These are phyloP conservation scores for Colletotrichum spinosum DNA, from an alignment of 2,329 filamentous ascomycete species.

Conservation along the genomic window DNA sequence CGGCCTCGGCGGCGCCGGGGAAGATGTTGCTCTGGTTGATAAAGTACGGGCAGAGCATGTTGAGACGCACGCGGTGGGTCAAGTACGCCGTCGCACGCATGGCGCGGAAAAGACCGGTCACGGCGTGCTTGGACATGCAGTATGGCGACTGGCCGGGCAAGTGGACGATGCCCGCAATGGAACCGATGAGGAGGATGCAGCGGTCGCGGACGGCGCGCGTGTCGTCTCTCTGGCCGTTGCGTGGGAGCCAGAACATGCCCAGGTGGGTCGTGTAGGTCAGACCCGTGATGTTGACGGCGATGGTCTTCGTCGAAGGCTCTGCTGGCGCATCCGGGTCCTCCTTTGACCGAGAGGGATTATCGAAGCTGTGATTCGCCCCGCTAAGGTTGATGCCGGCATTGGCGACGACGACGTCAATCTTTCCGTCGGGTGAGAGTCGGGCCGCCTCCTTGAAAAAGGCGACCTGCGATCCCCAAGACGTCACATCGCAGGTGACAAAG, in stretches of 20 bases:
- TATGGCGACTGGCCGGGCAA: conserved; percentile 64
- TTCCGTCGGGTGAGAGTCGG: conserved; percentile 63
- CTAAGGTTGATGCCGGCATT: conserved; percentile 70
- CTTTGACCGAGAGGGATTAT: conserved; percentile 57
- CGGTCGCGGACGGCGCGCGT: conserved; percentile 54
- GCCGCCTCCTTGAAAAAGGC: conserved; percentile 70
- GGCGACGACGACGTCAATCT: conserved; percentile 73
- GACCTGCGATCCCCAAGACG: conserved; percentile 72
- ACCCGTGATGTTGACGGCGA: conserved; percentile 73
- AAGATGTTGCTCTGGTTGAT: conserved; percentile 69
- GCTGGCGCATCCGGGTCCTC: conserved; percentile 53
- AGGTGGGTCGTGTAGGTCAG: conserved; percentile 75
- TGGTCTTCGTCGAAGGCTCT: conserved; percentile 61
- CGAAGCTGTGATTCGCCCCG: conserved; percentile 53
- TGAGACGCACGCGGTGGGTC: conserved; percentile 66
- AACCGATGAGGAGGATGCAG: conserved; percentile 72
- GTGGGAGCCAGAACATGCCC: conserved; percentile 68
- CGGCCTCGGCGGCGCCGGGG: conserved; percentile 56
- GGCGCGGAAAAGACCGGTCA: conserved; percentile 72
- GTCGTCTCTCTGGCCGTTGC: conserved; percentile 48
- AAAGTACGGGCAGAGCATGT: conserved; percentile 77
- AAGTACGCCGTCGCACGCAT: conserved; percentile 62
- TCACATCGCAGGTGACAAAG: conserved; percentile 72
- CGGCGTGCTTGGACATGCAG: conserved; percentile 72
- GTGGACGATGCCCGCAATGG: conserved; percentile 66